These are phyloP conservation scores for Irpex rosettiformis DNA, from an alignment of 1,284 basidiomycete species.

Conservation along the genomic window DNA sequence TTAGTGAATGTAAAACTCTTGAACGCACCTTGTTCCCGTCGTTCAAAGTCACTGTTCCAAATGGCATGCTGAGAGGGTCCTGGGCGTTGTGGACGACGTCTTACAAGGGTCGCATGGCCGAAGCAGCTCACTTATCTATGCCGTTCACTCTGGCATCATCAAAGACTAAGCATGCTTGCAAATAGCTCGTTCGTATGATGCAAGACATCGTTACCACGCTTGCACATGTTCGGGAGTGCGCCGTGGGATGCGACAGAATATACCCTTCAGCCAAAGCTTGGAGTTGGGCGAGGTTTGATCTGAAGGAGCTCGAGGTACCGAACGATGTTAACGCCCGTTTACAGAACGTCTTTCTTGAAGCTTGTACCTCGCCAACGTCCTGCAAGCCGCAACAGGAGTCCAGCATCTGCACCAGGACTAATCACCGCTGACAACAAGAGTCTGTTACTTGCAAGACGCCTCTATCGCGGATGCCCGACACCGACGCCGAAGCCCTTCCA, in stretches of 20 bases:
- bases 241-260: neutral
- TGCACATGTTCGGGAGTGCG: neutral
- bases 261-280: no score
- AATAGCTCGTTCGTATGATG: neutral
- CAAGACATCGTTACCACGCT: neutral
- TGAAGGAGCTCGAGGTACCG: neutral
- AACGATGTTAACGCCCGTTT: neutral
- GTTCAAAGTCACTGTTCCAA: conserved; percentile 27
- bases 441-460: no score
- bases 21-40: conserved; percentile 27
- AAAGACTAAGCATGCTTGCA: neutral
- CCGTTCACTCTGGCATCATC: neutral
- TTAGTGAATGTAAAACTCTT: neutral
- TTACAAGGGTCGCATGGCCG: neutral
- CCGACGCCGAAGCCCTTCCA: neutral
- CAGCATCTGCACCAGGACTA: neutral
- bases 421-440: neutral
- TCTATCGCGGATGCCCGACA: neutral
- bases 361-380: neutral
- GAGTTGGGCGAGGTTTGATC: no score
- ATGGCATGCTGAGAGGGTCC: conserved; percentile 23
- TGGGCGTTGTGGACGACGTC: neutral
- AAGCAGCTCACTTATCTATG: neutral
- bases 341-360: neutral
- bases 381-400: no score